Base-by-base conservation (phyloP, 2,329 filamentous ascomycete genomes). In the Emergomyces pasteurianus region DNA sequence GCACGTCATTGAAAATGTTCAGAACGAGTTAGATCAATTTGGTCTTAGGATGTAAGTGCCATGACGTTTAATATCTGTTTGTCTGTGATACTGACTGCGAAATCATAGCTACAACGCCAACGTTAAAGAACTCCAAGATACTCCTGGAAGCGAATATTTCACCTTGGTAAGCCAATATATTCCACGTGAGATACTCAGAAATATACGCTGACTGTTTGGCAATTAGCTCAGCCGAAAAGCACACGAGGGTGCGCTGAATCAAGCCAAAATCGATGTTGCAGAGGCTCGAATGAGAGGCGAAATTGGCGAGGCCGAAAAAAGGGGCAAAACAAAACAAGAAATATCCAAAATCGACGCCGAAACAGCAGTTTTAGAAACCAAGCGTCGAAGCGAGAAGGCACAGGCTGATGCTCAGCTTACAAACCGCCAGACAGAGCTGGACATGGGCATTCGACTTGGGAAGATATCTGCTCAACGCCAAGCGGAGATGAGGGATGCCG, bases 261-360 rank as follows among this genome's bases (percentile, higher is more conserved):
- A 92, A 72, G 88, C 89, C 40, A 82, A 83, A 68, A 78, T 83
- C 61, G 81, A 84, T 63, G 82, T 84, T 23, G 81, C 82, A 16
- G 78, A 83, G 64, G 82, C 82, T 8, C 74, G 79, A 16, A 84
- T 83, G 74, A 72, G 87, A 65, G 86, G 88, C 68, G 86, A 77
- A 61, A 75, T 77, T 36, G 75, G 75, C 61, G 89, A 94, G 73
- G 86, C 89, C 28, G 81, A 90, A 71, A 87, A 89, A 68, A 83
- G 86, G 69, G 90, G 90, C 65, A 82, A 89, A 68, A 88, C 91
- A 64, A 90, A 94, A 71, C 88, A 91, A 60, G 87, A 92, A 69
- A 88, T 95, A 49, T 89, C 89, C 67, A 92, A 91, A 78, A 95
- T 95, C 75, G 84, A 92, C 72, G 89, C 90, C 65, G 86, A 90